Conservation (phyloP, 2,329 filamentous ascomycete genomes). For the Ambrosiella xylebori region DNA sequence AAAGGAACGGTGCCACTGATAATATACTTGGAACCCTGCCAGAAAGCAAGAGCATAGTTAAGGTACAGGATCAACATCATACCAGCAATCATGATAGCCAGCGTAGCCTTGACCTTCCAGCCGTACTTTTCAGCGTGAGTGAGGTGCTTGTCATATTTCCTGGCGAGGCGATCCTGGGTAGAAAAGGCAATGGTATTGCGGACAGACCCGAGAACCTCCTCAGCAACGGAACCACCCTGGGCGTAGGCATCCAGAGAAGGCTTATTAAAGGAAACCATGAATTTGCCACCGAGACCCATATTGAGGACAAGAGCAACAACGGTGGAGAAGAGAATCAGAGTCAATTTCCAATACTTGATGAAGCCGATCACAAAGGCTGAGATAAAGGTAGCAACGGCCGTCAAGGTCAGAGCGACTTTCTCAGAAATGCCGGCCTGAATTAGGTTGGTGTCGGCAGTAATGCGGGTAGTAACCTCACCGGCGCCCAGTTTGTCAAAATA, state of each 20-base stretch:
- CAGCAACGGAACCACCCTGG: conserved; percentile 69
- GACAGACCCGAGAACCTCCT: conserved; percentile 88
- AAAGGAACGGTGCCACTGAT: conserved; percentile 48
- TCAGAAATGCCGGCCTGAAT: conserved; percentile 89
- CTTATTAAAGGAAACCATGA: conserved; percentile 70
- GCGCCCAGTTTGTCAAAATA: conserved; percentile 88
- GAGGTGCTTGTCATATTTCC: conserved; percentile 66
- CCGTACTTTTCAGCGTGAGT: conserved; percentile 57
- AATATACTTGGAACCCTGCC: conserved; percentile 66
- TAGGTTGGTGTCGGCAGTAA: conserved; percentile 84
- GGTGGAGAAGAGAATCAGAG: conserved; percentile 68
- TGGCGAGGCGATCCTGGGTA: conserved; percentile 79
- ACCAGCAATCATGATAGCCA: conserved; percentile 63
- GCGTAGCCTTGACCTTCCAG: conserved; percentile 52
- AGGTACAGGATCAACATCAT: conserved; percentile 76
- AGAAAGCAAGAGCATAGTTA: conserved; percentile 78
- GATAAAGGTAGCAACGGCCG: conserved; percentile 65
- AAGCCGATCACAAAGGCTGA: conserved; percentile 85
- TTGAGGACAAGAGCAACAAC: conserved; percentile 62
- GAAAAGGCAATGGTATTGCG: conserved; percentile 86
- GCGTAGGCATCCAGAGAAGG: conserved; percentile 64
- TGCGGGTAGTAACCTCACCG: conserved; percentile 84
- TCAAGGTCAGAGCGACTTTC: conserved; percentile 64
- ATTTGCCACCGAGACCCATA: conserved; percentile 56
- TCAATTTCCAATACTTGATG: conserved; percentile 81